Evolutionary conservation across 495 filamentous ascomycete genomes (phyloP).

Genomic region (Sphaerosporella brunnea): DNA sequence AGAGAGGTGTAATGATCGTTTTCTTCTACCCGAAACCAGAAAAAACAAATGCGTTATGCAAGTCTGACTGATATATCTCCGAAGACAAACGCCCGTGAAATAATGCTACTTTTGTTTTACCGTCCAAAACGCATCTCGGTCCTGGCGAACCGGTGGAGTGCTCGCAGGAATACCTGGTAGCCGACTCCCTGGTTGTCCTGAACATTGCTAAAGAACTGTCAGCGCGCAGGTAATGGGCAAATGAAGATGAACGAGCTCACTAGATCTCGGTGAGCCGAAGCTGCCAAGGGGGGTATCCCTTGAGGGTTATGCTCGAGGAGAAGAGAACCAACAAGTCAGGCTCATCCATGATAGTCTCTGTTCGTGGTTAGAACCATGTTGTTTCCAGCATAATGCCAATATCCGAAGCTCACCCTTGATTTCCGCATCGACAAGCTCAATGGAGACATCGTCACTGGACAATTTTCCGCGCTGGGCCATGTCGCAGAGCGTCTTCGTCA

Average conservation of each 20-base stretch:
- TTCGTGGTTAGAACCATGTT: slow-evolving; percentile 1
- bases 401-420: slow-evolving; percentile 37
- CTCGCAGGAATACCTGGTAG: slow-evolving; percentile 82
- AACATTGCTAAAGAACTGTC: slow-evolving; percentile 31
- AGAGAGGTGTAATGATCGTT: too few species aligned
- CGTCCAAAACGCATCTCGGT: slow-evolving; percentile 80
- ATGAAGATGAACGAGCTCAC: too few species aligned
- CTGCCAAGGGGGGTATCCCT: slow-evolving; percentile 95
- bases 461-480: slow-evolving; percentile 87
- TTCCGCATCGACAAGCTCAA: slow-evolving; percentile 80
- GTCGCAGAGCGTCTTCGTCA: slow-evolving; percentile 83
- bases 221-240: too few species aligned
- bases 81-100: too few species aligned
- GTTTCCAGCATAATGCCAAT: not conserved
- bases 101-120: too few species aligned
- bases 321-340: slow-evolving; percentile 83
- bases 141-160: slow-evolving; percentile 63
- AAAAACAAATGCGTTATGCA: too few species aligned
- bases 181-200: slow-evolving; percentile 60
- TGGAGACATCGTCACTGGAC: slow-evolving; percentile 54
- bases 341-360: slow-evolving; percentile 51
- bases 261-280: slow-evolving; percentile 88
- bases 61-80: too few species aligned
- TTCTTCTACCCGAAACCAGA: too few species aligned
- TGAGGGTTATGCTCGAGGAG: slow-evolving; percentile 56